Conservation (phyloP, 1,284 basidiomycete species). For the Melanopsichium pennsylvanicum region DNA sequence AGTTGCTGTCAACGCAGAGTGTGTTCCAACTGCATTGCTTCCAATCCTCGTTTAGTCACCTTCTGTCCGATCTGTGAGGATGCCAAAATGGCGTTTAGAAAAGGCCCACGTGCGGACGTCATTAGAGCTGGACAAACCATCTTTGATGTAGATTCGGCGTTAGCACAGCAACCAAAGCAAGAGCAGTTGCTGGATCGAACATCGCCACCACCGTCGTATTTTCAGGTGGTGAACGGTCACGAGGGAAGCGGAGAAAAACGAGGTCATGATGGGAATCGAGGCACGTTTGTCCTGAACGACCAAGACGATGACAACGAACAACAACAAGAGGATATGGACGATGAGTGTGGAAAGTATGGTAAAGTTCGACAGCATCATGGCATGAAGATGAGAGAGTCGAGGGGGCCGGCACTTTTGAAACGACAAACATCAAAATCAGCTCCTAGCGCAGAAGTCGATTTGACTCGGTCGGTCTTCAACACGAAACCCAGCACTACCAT, state of each 20-base stretch:
- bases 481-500: not conserved
- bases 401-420: constrained; percentile 1
- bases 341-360: not conserved
- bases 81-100: constrained; percentile 36
- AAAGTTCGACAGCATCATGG: no score
- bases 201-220: constrained; percentile 29
- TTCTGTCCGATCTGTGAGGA: constrained; percentile 53
- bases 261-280: no score
- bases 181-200: no score
- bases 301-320: constrained; percentile 4
- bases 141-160: constrained; percentile 33
- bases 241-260: not conserved
- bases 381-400: no score
- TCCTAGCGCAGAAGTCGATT: constrained; percentile 22
- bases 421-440: constrained; percentile 19
- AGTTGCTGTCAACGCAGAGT: constrained; percentile 39
- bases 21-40: constrained; percentile 23
- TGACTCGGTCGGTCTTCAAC: no score
- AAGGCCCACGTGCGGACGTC: constrained; percentile 43
- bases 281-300: constrained; percentile 21
- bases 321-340: no score
- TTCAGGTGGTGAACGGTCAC: not conserved
- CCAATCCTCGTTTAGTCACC: constrained; percentile 32
- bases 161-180: no score
- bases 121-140: constrained; percentile 38